Percentiles rank a stretch among this genome's conserved stretches.
Conservation (phyloP, 2,329 filamentous ascomycete genomes). For the Diaporthe longicolla region DNA sequence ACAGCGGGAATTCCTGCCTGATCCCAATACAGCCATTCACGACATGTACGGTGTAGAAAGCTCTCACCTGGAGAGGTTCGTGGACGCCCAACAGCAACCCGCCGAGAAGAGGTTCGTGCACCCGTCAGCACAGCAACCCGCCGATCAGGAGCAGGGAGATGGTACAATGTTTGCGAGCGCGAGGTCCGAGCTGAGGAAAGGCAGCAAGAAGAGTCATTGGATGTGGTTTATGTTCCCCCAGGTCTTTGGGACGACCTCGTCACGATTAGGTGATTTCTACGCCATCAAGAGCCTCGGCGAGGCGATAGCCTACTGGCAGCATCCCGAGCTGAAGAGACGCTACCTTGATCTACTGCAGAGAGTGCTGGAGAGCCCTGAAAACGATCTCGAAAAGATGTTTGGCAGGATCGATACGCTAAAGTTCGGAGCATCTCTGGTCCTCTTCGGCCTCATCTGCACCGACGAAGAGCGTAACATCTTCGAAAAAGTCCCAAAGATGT, state of each 20-base stretch:
- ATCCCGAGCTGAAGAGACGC: background rate
- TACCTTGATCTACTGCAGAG: background rate
- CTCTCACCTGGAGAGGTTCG: background rate
- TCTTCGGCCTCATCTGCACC: background rate
- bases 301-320: background rate
- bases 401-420: background rate
- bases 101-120: too few species aligned
- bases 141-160: background rate
- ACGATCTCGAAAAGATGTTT: background rate
- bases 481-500: background rate
- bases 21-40: background rate
- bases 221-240: slow-evolving; percentile 20
- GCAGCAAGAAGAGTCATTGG: background rate
- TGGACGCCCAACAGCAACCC: background rate
- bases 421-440: background rate
- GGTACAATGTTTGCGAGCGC: too few species aligned
- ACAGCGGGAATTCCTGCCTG: background rate
- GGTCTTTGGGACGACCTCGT: background rate
- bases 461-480: background rate
- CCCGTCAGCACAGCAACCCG: too few species aligned
- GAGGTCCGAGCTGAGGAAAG: background rate
- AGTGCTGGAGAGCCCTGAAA: background rate
- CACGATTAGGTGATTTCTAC: background rate
- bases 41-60: background rate
- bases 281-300: slow-evolving; percentile 1